Evolutionary conservation across 805 yeast species (phyloP).

Genomic region (Wickerhamiella azymoides): DNA sequence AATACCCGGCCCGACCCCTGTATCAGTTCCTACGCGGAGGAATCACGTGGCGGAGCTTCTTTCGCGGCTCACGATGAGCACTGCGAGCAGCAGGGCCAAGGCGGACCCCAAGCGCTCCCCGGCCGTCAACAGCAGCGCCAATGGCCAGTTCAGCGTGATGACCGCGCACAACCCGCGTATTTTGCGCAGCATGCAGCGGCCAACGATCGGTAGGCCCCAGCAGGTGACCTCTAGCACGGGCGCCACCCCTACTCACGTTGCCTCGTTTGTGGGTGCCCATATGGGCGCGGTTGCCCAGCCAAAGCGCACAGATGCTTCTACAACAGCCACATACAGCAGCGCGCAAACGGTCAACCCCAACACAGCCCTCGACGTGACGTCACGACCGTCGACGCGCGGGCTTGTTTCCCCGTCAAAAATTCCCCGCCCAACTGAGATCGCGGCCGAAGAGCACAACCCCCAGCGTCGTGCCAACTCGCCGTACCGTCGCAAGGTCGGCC

Average conservation of each 20-base stretch:
- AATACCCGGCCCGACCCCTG: constrained; percentile 10
- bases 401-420: neutral
- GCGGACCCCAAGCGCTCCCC: constrained; percentile 6
- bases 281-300: too few relatives aligned
- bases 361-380: neutral
- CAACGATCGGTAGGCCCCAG: neutral
- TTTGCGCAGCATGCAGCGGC: neutral
- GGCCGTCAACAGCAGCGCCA: neutral
- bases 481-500: neutral
- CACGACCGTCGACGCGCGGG: neutral
- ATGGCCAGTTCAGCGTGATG: neutral
- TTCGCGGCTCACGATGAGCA: constrained; percentile 22
- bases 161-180: neutral
- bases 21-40: constrained; percentile 9
- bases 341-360: neutral
- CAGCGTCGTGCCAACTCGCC: neutral
- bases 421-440: constrained; percentile 1
- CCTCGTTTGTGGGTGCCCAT: neutral
- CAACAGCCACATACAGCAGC: neutral
- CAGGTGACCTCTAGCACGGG: neutral
- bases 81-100: constrained; percentile 21
- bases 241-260: neutral
- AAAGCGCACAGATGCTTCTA: too few relatives aligned
- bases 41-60: constrained; percentile 22
- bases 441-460: neutral